These are phyloP conservation scores for Candida freyschussii DNA, from an alignment of 1,139 yeast species.

Conservation along the genomic window DNA sequence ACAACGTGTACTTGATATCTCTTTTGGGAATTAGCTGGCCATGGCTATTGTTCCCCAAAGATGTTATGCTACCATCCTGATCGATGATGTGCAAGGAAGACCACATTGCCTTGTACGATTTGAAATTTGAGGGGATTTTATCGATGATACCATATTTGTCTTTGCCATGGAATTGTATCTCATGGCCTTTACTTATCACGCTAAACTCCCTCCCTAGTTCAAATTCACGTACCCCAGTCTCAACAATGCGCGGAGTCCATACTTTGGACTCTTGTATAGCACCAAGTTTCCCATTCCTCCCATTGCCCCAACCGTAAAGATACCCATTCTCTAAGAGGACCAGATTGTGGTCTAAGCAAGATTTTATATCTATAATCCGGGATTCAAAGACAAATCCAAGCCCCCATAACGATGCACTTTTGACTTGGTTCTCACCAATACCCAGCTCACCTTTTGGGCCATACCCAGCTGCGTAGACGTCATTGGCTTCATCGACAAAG, in stretches of 20 bases:
- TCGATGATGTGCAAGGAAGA: constrained; percentile 56
- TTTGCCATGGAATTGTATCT: constrained; percentile 24
- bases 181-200: constrained; percentile 12
- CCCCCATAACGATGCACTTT: constrained; percentile 15
- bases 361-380: constrained; percentile 30
- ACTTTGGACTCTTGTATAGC: constrained; percentile 13
- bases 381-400: constrained; percentile 17
- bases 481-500: constrained; percentile 38
- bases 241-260: constrained; percentile 26
- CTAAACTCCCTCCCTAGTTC: constrained; percentile 47
- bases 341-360: constrained; percentile 57
- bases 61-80: constrained; percentile 29
- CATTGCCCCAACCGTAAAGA: constrained; percentile 78
- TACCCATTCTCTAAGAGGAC: constrained; percentile 38
- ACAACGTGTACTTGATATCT: constrained; percentile 11
- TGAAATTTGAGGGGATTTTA: constrained; percentile 9
- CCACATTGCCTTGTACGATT: constrained; percentile 63
- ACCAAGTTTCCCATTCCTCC: constrained; percentile 67
- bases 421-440: constrained; percentile 32
- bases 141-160: constrained; percentile 27
- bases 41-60: constrained; percentile 74
- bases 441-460: constrained; percentile 81
- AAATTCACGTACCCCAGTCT: constrained; percentile 21
- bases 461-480: constrained; percentile 50
- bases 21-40: constrained; percentile 50